Evolutionary conservation across 768 basidiomycete genomes (phyloP), one percentile per base, ranked within the genome.

Genomic region (Rhizopogon vesiculosus): DNA sequence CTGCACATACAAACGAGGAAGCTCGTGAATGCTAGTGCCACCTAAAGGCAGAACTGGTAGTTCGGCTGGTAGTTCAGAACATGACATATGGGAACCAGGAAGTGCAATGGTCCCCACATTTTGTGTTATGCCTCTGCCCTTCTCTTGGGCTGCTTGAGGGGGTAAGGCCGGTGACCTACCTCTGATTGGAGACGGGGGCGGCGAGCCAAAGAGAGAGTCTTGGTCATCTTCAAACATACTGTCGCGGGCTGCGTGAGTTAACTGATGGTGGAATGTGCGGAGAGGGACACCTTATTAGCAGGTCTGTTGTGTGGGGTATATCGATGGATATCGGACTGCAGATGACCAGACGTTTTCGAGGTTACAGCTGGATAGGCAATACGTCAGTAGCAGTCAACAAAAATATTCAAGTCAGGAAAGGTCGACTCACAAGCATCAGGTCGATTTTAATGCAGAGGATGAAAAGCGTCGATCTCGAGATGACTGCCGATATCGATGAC

Each of bases 71-170:
- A 85, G 79, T 91, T 91, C 87, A 91, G 87, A 87, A 88, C 77
- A 78, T 72, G 76, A 72, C 69, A 70, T 79, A 77, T 87, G 89
- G 89, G 88, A 89, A 83, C 89, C 90, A 91, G 88, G 88, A 89
- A 91, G 90, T 91, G 90, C 90, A 91, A 91, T 91, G 88, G 89
- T 87, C 89, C 89, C 89, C 89, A 92, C 90, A 82, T 92, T 91
- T 87, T 88, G 80, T 85, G 78, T 74, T 72, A 40, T 49, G 35
- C 50, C 45, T 44, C 39, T 45, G 48, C 54, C 48, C 70, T 62
- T 64, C 57, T 54, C 57, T 28, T 45, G 29, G 29, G 50, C 51
- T 57, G 58, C 61, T 56, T 60, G 63, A 56, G 65, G 62, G 63
- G 85, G 83, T 46, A 87, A 75, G 51, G 85, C 85, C 68, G 81